phyloP scores from a whole-genome alignment of 1,139 yeast species.

The Lodderomyces parapsilosis region DNA sequence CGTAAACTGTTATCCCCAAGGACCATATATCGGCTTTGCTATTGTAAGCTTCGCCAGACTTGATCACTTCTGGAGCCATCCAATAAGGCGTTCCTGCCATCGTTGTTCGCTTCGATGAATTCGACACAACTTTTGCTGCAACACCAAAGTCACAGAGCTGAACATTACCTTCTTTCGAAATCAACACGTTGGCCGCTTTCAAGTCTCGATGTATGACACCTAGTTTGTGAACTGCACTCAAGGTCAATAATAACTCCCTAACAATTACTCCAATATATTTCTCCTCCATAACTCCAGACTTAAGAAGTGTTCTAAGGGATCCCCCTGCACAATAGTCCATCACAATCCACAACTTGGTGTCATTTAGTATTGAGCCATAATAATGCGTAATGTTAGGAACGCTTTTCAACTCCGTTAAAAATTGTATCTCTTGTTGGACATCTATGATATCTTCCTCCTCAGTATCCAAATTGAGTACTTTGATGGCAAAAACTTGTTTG shows the following conservation, averaged over 20 bases:
- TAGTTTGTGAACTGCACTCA: slow-evolving; percentile 77
- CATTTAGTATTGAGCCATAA: slow-evolving; percentile 83
- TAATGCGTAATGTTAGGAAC: slow-evolving; percentile 92
- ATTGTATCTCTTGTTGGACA: slow-evolving; percentile 90
- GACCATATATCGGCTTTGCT: slow-evolving; percentile 93
- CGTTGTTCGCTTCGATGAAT: slow-evolving; percentile 78
- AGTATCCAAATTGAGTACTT: slow-evolving; percentile 88
- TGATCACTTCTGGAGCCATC: slow-evolving; percentile 99
- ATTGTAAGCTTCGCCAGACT: slow-evolving; percentile 87
- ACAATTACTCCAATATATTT: slow-evolving; percentile 75
- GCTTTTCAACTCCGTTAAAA: slow-evolving; percentile 75
- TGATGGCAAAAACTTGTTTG: slow-evolving; percentile 84
- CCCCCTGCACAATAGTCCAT: slow-evolving; percentile 99
- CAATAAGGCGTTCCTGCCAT: slow-evolving; percentile 99
- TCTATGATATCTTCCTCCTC: slow-evolving; percentile 93
- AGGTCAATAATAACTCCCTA: slow-evolving; percentile 76
- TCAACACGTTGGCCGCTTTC: slow-evolving; percentile 91
- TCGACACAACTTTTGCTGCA: slow-evolving; percentile 87
- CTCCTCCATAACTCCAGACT: slow-evolving; percentile 89
- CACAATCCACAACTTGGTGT: slow-evolving; percentile 91
- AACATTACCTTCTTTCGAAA: slow-evolving; percentile 85
- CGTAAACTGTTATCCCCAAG: slow-evolving; percentile 88
- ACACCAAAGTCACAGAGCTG: slow-evolving; percentile 97
- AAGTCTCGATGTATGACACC: slow-evolving; percentile 95
- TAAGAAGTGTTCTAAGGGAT: slow-evolving; percentile 78